A percentile compares a stretch with the other conserved stretches of the same genome.
These are phyloP conservation scores for Salvia hispanica DNA, from an alignment of 257 asterid genomes.

Conservation along the genomic window DNA sequence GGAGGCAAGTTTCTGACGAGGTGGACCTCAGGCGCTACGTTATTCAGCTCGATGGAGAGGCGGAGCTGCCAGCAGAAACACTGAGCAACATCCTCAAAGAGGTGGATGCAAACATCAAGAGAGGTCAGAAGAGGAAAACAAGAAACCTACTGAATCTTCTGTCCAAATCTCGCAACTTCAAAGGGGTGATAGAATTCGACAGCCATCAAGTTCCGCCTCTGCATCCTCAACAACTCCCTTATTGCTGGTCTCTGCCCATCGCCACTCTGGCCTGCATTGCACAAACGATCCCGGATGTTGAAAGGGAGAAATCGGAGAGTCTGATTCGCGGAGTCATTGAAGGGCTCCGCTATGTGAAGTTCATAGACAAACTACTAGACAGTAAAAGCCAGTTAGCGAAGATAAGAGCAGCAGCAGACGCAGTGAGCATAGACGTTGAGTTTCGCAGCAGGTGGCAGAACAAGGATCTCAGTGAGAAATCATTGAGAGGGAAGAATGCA, in stretches of 20 bases:
- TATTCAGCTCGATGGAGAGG: constrained; percentile 53
- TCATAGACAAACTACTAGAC: constrained; percentile 40
- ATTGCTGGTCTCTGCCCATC: constrained; percentile 53
- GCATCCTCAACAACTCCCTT: constrained; percentile 43
- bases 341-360: constrained; percentile 42
- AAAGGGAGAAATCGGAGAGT: constrained; percentile 18
- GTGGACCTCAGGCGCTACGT: constrained; percentile 38
- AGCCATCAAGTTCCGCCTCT: constrained; percentile 37
- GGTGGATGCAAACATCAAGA: constrained; percentile 15
- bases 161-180: constrained; percentile 33
- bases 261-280: constrained; percentile 50
- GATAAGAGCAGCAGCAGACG: constrained; percentile 44
- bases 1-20: constrained; percentile 31
- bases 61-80: constrained; percentile 37
- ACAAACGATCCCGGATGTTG: constrained; percentile 38
- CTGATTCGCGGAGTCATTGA: constrained; percentile 37
- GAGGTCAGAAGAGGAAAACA: constrained; percentile 38
- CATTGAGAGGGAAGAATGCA: constrained; percentile 32
- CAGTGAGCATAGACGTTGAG: constrained; percentile 38
- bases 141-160: constrained; percentile 38
- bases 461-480: constrained; percentile 40
- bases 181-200: constrained; percentile 39
- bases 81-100: constrained; percentile 36
- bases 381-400: constrained; percentile 26
- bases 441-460: constrained; percentile 43